Evolutionary conservation across 2,329 filamentous ascomycete genomes (phyloP).

Genomic region (Chalaropsis thielavioides): DNA sequence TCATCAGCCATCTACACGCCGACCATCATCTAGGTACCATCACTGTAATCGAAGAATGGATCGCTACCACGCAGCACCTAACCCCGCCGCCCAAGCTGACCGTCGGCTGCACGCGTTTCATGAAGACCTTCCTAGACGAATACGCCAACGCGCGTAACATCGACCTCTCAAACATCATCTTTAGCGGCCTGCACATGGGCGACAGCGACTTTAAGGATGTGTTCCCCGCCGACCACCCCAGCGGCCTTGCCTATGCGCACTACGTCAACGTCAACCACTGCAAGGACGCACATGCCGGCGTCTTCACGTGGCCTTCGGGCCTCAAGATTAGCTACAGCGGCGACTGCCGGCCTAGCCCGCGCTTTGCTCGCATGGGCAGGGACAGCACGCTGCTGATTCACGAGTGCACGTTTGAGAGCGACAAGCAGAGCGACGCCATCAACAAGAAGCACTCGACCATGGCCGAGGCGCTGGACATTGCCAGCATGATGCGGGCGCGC

Average conservation of each 20-base stretch:
- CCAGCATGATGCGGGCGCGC: constrained; percentile 61
- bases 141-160: constrained; percentile 65
- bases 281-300: constrained; percentile 58
- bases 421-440: constrained; percentile 58
- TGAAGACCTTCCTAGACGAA: constrained; percentile 65
- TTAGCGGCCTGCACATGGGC: constrained; percentile 19
- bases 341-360: constrained; percentile 66
- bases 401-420: constrained; percentile 91
- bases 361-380: constrained; percentile 56
- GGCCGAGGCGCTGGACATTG: constrained; percentile 68
- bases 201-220: constrained; percentile 22
- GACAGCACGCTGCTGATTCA: constrained; percentile 77
- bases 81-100: constrained; percentile 34
- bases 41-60: constrained; percentile 73
- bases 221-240: constrained; percentile 30
- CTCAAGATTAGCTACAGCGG: constrained; percentile 89
- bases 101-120: constrained; percentile 54
- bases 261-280: constrained; percentile 65
- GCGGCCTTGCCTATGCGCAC: constrained; percentile 52
- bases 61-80: constrained; percentile 35
- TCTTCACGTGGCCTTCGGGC: constrained; percentile 60
- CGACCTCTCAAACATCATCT: constrained; percentile 43
- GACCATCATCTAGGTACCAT: constrained; percentile 84
- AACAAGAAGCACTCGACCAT: constrained; percentile 89
- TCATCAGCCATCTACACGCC: constrained; percentile 91